A percentile compares a stretch with the other conserved stretches of the same genome.
These are phyloP conservation scores for Nothophytophthora sp. DNA, from an alignment of 352 stramenopile genomes.

Conservation along the genomic window DNA sequence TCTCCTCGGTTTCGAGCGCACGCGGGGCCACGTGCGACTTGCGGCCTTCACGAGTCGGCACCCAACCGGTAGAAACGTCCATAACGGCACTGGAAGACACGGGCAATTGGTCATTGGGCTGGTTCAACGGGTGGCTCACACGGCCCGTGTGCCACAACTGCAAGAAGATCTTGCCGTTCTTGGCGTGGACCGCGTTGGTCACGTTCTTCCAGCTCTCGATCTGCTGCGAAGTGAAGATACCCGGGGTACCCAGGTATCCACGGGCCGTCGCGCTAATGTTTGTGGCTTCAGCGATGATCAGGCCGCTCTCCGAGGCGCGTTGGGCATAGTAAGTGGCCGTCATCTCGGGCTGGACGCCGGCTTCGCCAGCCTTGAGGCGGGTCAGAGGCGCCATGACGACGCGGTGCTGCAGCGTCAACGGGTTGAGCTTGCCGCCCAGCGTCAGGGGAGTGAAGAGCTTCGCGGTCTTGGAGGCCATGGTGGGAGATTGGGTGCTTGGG, in stretches of 20 bases:
- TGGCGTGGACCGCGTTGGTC: constrained; percentile 62
- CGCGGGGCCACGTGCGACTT: constrained; percentile 47
- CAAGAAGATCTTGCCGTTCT: constrained; percentile 32
- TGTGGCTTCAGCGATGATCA: constrained; percentile 60
- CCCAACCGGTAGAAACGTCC: constrained; percentile 16
- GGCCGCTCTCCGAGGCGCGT: constrained; percentile 35
- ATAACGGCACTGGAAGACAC: constrained; percentile 51
- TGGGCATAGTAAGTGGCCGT: constrained; percentile 44
- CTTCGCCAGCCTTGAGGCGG: constrained; percentile 27
- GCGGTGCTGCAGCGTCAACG: constrained; percentile 47
- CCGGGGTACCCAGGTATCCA: constrained; percentile 35
- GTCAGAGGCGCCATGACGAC: constrained; percentile 64
- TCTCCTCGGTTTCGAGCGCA: constrained; percentile 71
- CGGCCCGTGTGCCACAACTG: constrained; percentile 36
- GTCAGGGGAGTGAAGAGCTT: constrained; percentile 35
- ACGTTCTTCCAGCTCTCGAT: constrained; percentile 50
- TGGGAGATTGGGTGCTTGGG: not conserved
- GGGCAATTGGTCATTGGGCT: constrained; percentile 43
- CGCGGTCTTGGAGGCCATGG: constrained; percentile 23
- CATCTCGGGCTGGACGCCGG: constrained; percentile 38
- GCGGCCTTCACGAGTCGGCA: constrained; percentile 35
- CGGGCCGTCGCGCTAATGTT: constrained; percentile 38
- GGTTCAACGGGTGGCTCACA: constrained; percentile 28
- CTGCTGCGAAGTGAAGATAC: constrained; percentile 53
- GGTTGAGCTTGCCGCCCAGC: constrained; percentile 33